Evolutionary conservation across 495 filamentous ascomycete species (phyloP).

Genomic region (Clohesyomyces aquaticus): DNA sequence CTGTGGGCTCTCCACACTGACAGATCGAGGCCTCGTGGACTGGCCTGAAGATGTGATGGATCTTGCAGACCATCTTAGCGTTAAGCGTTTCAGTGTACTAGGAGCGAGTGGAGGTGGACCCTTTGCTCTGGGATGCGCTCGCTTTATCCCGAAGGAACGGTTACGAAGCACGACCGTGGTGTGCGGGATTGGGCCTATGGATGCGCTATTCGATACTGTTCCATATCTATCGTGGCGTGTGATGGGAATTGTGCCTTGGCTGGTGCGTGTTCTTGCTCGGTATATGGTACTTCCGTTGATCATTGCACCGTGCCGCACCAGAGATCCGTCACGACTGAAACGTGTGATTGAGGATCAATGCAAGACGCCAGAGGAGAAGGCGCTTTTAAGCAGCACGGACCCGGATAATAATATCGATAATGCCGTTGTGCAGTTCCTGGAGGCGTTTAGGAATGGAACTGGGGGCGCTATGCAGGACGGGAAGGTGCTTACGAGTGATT

Average conservation of each 20-base stretch:
- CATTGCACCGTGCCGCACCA: slow-evolving; percentile 14
- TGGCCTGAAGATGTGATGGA: slow-evolving; percentile 33
- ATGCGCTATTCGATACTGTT: slow-evolving; percentile 19
- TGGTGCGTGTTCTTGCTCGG: slow-evolving; percentile 20
- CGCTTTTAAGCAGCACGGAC: slow-evolving; percentile 15
- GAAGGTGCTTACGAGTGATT: slow-evolving; percentile 17
- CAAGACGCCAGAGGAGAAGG: slow-evolving; percentile 33
- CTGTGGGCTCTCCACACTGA: slow-evolving; percentile 32
- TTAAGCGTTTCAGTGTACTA: slow-evolving; percentile 29
- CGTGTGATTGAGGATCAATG: slow-evolving; percentile 32
- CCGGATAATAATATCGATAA: slow-evolving; percentile 24
- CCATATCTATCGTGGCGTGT: slow-evolving; percentile 28
- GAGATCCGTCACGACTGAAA: slow-evolving; percentile 30
- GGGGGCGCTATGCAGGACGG: slow-evolving; percentile 27
- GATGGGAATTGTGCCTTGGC: slow-evolving; percentile 22
- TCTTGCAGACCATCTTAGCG: slow-evolving; percentile 29
- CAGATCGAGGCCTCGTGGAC: slow-evolving; percentile 24
- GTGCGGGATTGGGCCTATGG: slow-evolving; percentile 32
- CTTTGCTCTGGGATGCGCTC: slow-evolving; percentile 31
- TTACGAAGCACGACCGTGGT: slow-evolving; percentile 31
- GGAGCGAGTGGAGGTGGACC: slow-evolving; percentile 34
- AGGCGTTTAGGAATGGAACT: slow-evolving; percentile 30
- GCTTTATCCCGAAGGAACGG: slow-evolving; percentile 32
- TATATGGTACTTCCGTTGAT: slow-evolving; percentile 30
- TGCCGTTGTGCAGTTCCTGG: slow-evolving; percentile 17